Conservation (phyloP, 192 early-diverging fungal genomes). For the Coemansia sp. region DNA sequence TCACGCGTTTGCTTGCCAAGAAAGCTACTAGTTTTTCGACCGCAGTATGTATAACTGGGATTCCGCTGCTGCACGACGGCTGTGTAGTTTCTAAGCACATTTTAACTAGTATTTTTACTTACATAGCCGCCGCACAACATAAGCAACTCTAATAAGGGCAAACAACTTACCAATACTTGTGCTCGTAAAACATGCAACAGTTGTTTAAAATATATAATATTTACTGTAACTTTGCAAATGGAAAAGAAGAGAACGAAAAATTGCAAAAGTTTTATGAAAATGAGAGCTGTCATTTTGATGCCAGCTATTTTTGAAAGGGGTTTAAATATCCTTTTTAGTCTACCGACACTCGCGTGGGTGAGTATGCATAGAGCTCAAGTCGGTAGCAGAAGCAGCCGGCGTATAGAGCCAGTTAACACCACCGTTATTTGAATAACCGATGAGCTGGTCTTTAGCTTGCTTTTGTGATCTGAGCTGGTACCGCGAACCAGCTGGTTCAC, state of each 20-base stretch:
- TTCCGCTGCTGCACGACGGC: too few relatives aligned
- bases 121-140: too few relatives aligned
- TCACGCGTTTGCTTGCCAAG: neutral
- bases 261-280: neutral
- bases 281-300: neutral
- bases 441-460: neutral
- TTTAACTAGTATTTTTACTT: too few relatives aligned
- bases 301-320: too few relatives aligned
- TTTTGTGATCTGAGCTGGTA: neutral
- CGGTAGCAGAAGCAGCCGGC: neutral
- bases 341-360: neutral
- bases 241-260: slow-evolving; percentile 1
- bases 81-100: too few relatives aligned
- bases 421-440: neutral
- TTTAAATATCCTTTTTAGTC: too few relatives aligned
- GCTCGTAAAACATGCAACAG: too few relatives aligned
- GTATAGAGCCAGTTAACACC: slow-evolving; percentile 6
- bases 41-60: too few relatives aligned
- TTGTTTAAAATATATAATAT: neutral
- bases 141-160: too few relatives aligned
- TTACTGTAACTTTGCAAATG: neutral
- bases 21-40: neutral
- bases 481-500: neutral
- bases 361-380: neutral
- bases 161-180: too few relatives aligned